phyloP scores from a whole-genome alignment of 2,329 filamentous ascomycete species.

The Claviceps digitariae region DNA sequence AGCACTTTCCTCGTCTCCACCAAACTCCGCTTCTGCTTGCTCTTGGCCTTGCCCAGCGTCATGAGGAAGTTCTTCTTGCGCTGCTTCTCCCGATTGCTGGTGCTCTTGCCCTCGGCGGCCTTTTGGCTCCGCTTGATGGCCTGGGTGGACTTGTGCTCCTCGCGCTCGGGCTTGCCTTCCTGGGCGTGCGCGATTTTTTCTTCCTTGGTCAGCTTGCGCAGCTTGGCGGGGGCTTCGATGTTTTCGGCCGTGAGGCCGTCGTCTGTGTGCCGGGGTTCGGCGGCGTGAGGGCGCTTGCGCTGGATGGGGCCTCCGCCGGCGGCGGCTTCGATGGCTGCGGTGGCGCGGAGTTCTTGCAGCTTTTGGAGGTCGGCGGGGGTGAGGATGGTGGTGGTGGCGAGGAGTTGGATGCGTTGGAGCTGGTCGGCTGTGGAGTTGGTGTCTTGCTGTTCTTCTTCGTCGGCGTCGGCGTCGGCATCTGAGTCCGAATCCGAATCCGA shows the following conservation, averaged over 20 bases:
- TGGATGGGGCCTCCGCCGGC: conserved; percentile 27
- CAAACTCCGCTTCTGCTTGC: conserved; percentile 89
- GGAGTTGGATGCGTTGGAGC: conserved; percentile 45
- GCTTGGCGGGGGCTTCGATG: conserved; percentile 72
- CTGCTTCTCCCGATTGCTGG: conserved; percentile 93
- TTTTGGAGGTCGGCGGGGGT: conserved; percentile 95
- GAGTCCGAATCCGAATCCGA: conserved; percentile 11
- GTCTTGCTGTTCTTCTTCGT: conserved; percentile 23
- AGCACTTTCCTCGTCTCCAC: conserved; percentile 71
- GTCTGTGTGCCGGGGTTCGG: conserved; percentile 54
- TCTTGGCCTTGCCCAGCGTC: conserved; percentile 92
- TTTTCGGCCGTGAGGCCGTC: conserved; percentile 82
- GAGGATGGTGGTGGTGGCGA: conserved; percentile 87
- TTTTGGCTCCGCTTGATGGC: conserved; percentile 80
- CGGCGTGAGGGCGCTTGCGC: conserved; percentile 34
- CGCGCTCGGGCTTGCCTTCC: conserved; percentile 64
- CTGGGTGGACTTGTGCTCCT: conserved; percentile 74
- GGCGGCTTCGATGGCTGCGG: conserved; percentile 56
- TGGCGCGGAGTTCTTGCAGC: conserved; percentile 71
- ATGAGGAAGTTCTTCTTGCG: conserved; percentile 98
- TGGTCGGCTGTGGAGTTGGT: conserved; percentile 29
- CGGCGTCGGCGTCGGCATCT: not conserved
- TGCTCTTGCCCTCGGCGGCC: conserved; percentile 80
- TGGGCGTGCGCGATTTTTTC: conserved; percentile 74
- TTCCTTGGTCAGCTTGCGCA: conserved; percentile 79